Evolutionary conservation across 1,284 basidiomycete species (phyloP).

Genomic region (Austroboletus sp.): DNA sequence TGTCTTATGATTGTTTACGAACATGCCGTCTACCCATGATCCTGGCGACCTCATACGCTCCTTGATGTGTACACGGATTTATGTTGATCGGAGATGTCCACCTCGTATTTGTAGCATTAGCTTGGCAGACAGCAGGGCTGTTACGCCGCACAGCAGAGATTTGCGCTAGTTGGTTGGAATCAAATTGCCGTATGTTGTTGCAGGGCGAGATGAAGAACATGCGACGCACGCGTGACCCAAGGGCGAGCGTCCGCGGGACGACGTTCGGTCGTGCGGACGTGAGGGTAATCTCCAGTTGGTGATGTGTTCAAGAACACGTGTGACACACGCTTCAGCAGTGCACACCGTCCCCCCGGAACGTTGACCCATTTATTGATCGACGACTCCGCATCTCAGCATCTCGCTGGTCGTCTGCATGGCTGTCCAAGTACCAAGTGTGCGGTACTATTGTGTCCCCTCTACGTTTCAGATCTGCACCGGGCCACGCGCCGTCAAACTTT

Average conservation of each 20-base stretch:
- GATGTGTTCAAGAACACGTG: background rate
- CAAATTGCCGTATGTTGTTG: background rate
- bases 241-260: background rate
- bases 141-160: background rate
- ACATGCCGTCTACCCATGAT: background rate
- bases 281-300: conserved; percentile 4
- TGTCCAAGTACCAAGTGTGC: conserved; percentile 12
- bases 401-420: background rate
- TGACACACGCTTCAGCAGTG: background rate
- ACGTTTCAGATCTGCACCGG: conserved; percentile 3
- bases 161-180: conserved; percentile 8
- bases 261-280: conserved; percentile 2
- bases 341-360: background rate
- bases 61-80: conserved; percentile 13
- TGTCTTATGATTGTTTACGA: conserved; percentile 14
- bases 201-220: background rate
- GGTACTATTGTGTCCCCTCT: background rate
- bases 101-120: conserved; percentile 16
- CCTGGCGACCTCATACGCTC: conserved; percentile 8
- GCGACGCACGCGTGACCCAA: background rate
- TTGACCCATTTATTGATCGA: background rate
- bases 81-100: conserved; percentile 1
- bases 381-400: background rate
- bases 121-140: conserved; percentile 21
- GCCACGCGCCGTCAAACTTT: background rate